Conservation (phyloP, 768 basidiomycete species). For the Jaapia argillacea region DNA sequence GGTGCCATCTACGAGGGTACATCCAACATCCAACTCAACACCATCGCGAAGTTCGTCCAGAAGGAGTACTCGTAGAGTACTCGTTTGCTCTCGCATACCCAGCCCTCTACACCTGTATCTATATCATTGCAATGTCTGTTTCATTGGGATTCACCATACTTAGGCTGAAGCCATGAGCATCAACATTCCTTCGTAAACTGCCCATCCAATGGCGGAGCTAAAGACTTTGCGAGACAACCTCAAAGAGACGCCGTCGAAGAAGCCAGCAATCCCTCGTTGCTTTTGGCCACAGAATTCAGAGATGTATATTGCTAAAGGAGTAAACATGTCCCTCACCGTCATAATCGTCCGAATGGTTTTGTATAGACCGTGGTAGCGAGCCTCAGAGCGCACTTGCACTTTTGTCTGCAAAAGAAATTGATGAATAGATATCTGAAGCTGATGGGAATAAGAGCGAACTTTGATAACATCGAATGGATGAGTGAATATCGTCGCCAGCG, state of each 20-base stretch:
- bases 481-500: slow-evolving; percentile 74
- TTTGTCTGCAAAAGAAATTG: slow-evolving; percentile 73
- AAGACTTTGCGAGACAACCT: slow-evolving; percentile 80
- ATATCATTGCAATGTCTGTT: too few relatives aligned
- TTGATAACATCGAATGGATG: slow-evolving; percentile 95
- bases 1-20: slow-evolving; percentile 93
- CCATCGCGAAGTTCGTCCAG: slow-evolving; percentile 87
- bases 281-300: slow-evolving; percentile 20
- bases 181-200: slow-evolving; percentile 74
- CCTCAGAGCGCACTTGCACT: slow-evolving; percentile 81
- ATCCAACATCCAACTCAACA: slow-evolving; percentile 96
- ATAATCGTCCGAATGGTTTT: slow-evolving; percentile 60
- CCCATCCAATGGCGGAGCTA: slow-evolving; percentile 89
- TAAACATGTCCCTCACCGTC: slow-evolving; percentile 34
- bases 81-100: too few relatives aligned
- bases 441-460: slow-evolving; percentile 26
- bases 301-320: neutral
- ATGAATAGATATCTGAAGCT: neutral
- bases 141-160: too few relatives aligned
- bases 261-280: slow-evolving; percentile 75
- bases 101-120: too few relatives aligned
- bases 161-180: slow-evolving; percentile 28
- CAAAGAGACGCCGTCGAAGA: slow-evolving; percentile 80
- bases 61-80: slow-evolving; percentile 59
- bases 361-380: slow-evolving; percentile 61